Conservation (phyloP, 441 rosid species). For the Gossypium laxum region DNA sequence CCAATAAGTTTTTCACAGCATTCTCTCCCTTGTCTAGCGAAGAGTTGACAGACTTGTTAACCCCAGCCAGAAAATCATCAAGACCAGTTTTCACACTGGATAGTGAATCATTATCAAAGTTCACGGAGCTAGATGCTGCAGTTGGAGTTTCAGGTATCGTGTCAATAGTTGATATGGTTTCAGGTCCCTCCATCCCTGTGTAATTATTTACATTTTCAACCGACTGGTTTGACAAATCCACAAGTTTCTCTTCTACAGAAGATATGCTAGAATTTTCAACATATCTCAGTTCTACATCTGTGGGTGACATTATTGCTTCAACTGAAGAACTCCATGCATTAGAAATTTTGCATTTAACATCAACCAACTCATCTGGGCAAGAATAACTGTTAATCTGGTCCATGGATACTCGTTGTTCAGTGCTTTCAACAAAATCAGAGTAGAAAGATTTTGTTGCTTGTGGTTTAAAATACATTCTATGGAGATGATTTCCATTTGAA, state of each 20-base stretch:
- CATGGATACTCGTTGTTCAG: constrained; percentile 23
- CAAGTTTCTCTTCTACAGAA: constrained; percentile 30
- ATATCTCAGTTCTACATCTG: constrained; percentile 28
- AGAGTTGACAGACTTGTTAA: constrained; percentile 37
- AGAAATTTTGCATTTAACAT: constrained; percentile 27
- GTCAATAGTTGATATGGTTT: constrained; percentile 27
- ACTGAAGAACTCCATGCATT: constrained; percentile 33
- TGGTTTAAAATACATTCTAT: constrained; percentile 27
- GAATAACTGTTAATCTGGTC: constrained; percentile 20
- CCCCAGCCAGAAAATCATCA: constrained; percentile 41
- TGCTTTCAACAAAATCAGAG: constrained; percentile 28
- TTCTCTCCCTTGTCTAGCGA: constrained; percentile 50
- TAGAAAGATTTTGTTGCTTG: constrained; percentile 47
- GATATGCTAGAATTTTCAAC: constrained; percentile 33
- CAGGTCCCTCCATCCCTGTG: constrained; percentile 30
- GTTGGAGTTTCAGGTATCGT: constrained; percentile 31
- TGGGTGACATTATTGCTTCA: constrained; percentile 17
- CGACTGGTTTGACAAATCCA: constrained; percentile 28
- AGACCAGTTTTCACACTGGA: constrained; percentile 35
- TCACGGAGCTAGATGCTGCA: constrained; percentile 29
- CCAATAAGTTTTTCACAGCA: constrained; percentile 46
- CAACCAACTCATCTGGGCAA: constrained; percentile 26
- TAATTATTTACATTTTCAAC: constrained; percentile 28
- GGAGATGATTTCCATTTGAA: constrained; percentile 32
- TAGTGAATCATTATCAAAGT: constrained; percentile 28